A percentile compares a stretch with the other conserved stretches of the same genome.
These are phyloP conservation scores for Mallotus repandus DNA, from an alignment of 441 rosid genomes.

Conservation along the genomic window DNA sequence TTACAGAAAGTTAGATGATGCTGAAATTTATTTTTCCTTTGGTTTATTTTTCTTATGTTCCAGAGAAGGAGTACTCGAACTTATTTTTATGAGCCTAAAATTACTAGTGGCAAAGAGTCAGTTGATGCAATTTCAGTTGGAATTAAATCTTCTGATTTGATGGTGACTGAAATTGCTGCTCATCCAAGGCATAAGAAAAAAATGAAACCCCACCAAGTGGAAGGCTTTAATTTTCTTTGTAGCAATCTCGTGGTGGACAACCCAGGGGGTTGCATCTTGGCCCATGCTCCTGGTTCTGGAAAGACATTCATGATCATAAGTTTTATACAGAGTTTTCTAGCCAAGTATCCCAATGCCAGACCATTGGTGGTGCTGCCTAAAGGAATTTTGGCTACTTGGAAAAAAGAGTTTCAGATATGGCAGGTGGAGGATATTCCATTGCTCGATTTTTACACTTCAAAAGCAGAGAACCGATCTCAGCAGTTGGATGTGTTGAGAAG, in stretches of 20 bases:
- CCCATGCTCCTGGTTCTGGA: conserved; percentile 92
- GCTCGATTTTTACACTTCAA: conserved; percentile 57
- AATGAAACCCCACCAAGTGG: conserved; percentile 77
- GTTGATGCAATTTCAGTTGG: conserved; percentile 28
- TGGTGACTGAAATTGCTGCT: conserved; percentile 51
- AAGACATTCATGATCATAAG: conserved; percentile 81
- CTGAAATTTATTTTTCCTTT: not conserved
- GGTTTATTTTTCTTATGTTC: not conserved
- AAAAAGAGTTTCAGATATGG: conserved; percentile 66
- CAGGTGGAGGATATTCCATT: conserved; percentile 58
- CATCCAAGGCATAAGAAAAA: conserved; percentile 62
- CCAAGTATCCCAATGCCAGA: conserved; percentile 56
- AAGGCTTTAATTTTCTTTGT: conserved; percentile 64
- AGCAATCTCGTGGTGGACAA: conserved; percentile 54
- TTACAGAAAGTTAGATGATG: not conserved
- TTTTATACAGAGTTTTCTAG: conserved; percentile 71
- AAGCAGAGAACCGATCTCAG: conserved; percentile 59
- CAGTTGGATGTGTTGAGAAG: conserved; percentile 51
- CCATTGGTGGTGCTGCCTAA: conserved; percentile 72
- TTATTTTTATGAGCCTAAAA: conserved; percentile 35
- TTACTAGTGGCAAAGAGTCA: conserved; percentile 33
- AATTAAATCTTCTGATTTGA: conserved; percentile 29
- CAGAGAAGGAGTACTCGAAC: conserved; percentile 23
- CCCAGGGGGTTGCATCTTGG: conserved; percentile 79
- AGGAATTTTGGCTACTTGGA: conserved; percentile 74